Evolutionary conservation across 2,329 filamentous ascomycete species (phyloP), one percentile per base, ranked within the genome.

Genomic region (Aspergillus pseudoglaucus): DNA sequence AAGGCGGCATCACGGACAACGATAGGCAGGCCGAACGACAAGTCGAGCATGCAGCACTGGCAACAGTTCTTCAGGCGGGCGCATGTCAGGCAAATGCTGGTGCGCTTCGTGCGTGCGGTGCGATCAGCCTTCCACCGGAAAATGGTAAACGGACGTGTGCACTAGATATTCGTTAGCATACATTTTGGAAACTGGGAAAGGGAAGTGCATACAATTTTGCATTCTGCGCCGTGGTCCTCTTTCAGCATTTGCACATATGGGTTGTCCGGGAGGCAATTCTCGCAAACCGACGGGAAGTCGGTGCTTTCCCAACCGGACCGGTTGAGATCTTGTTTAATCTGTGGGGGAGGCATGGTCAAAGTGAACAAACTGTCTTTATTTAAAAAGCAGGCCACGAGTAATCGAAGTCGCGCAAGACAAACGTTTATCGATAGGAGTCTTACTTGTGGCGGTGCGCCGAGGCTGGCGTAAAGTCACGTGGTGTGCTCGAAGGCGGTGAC

Each of bases 221-320:
- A 89, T 72, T 90, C 86, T 48, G 86, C 88, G 60, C 90, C 93
- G 62, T 94, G 84, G 68, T 98, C 91, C 65, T 97, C 90, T 72
- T 98, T 98, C 51, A 98, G 78, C 90, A 98, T 97, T 71, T 97
- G 93, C 39, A 98, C 93, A 63, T 95, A 98, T 2, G 91, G 91
- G 61, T 97, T 97, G 53, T 95, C 90, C 14, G 91, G 90, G 2
- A 98, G 80, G 67, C 93, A 98, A 64, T 84, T 90, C 71, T 98
- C 93, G 75, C 82, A 76, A 14, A 74, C 72, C 2, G 73, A 75
- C 2, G 73, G 73, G 38, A 75, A 76, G 53, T 76, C 73, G 17
- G 72, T 74, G 4, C 89, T 87, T 72, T 98, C 93, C 90, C 90
- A 96, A 50, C 93, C 93, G 15, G 90, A 93, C 46, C 93, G 83